Base-by-base conservation (phyloP, 306 rosid genomes). In the Trifolium repens region DNA sequence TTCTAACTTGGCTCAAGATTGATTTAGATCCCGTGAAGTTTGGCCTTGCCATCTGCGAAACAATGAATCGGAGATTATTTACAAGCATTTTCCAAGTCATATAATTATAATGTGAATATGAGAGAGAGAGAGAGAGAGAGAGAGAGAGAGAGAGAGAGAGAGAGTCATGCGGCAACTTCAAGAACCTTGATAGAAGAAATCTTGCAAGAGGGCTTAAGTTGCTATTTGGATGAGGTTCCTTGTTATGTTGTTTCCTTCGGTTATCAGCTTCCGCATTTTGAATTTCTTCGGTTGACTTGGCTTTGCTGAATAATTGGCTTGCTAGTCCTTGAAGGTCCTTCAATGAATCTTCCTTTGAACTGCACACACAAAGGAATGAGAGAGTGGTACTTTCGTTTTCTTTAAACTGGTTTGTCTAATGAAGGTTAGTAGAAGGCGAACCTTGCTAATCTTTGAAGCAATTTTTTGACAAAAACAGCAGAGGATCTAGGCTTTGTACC, bases 21-120 rank as follows among this genome's bases (percentile, higher is more conserved):
- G 88, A 79, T 82, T 89, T 72, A 90, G 84, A 92, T 96, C 94
- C 60, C 89, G 46, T 15, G 96, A 89, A 72, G 81, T 88, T 87
- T 88, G 98, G 62, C 99, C 98, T 80, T 92, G 99, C 99, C 99
- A 96, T 92, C 99, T 96, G 96, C 80, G 53, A 57, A 79, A 87
- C 79, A 84, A 79, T 60, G 17, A 54, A 44, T 19, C 70, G 69
- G 14, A 80, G 11, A 37, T 60, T 63, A 69, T 68, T 76, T 73
- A 69, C 66, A 63, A 80, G 34, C 67, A 46, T 12, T 67, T 17
- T 39, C 34, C 12, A 73, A 66, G 8, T 8, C 60, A 73, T 22
- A n/a, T 50, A 44, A 11, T 39, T 39, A 9, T 42, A 42, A 42
- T 40, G 46, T 40, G 46, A 40, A 40, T 9, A 40, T 37, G 30